Percentiles rank a stretch among this genome's conserved stretches.
Evolutionary conservation across 441 rosid species (phyloP).

Genomic region (Rhodomyrtus psidioides): DNA sequence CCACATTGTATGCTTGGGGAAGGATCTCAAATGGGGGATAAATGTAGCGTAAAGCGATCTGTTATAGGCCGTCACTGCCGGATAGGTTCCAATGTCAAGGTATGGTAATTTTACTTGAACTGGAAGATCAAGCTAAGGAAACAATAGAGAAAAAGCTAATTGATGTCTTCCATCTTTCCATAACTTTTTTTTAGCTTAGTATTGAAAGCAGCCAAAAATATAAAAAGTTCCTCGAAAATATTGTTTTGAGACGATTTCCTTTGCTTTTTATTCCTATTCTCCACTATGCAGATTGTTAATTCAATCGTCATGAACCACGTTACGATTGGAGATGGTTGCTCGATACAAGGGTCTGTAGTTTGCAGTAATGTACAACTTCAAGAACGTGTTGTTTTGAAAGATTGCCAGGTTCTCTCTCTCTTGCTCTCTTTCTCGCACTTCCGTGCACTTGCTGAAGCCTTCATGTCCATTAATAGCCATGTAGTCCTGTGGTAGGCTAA

Average conservation of each 20-base stretch:
- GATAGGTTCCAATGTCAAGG: constrained; percentile 97
- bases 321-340: constrained; percentile 84
- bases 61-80: constrained; percentile 93
- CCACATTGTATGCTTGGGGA: constrained; percentile 90
- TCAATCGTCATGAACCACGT: constrained; percentile 86
- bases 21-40: constrained; percentile 94
- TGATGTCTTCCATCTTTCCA: not conserved
- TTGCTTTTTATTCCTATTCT: not conserved
- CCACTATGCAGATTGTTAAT: constrained; percentile 59
- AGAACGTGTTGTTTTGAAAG: constrained; percentile 73
- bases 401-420: constrained; percentile 63
- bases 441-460: not conserved
- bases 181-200: not conserved
- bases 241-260: not conserved
- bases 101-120: constrained; percentile 11
- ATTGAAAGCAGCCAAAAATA: not conserved
- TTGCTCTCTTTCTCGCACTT: not conserved
- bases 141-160: not conserved
- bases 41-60: constrained; percentile 92
- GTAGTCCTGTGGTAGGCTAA: not conserved
- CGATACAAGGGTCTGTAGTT: constrained; percentile 81
- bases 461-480: not conserved
- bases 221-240: not conserved
- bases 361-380: constrained; percentile 92
- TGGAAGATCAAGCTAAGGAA: not conserved